Conservation (phyloP, 148 eudicot genomes). For the Silene latifolia region DNA sequence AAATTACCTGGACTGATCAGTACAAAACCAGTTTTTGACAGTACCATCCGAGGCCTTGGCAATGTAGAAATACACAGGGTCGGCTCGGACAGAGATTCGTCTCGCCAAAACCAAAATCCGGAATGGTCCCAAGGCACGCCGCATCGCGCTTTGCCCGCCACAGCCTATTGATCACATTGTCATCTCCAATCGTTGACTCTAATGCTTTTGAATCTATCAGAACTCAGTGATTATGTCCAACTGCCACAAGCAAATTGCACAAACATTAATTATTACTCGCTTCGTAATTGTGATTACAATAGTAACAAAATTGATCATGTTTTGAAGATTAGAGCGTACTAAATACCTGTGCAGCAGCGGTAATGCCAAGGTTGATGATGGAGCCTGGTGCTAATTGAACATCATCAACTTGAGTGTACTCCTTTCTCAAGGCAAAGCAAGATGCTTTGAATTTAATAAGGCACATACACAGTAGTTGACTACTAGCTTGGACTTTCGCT, state of each 20-base stretch:
- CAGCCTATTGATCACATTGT: constrained; percentile 62
- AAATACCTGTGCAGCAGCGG: constrained; percentile 65
- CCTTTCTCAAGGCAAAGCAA: constrained; percentile 57
- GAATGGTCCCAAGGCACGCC: constrained; percentile 77
- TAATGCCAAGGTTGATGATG: constrained; percentile 45
- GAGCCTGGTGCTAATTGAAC: constrained; percentile 65
- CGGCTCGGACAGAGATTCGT: constrained; percentile 55
- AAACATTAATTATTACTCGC: too few relatives aligned
- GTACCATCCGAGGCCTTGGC: constrained; percentile 57
- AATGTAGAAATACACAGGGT: constrained; percentile 79
- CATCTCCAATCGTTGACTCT: constrained; percentile 42
- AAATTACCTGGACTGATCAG: constrained; percentile 67
- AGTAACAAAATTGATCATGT: not conserved
- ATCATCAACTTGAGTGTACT: constrained; percentile 20
- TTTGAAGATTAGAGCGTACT: not conserved
- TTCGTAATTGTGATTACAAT: not conserved
- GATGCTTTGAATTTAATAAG: too few relatives aligned
- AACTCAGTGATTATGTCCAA: constrained; percentile 71
- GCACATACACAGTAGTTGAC: too few relatives aligned
- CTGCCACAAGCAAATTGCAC: constrained; percentile 28
- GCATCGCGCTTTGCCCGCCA: constrained; percentile 42
- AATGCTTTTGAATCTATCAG: constrained; percentile 42
- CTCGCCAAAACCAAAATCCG: constrained; percentile 77
- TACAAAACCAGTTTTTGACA: constrained; percentile 59
- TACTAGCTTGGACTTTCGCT: too few relatives aligned